Percentiles rank a stretch among this genome's conserved stretches.
These are phyloP conservation scores for Microcos paniculata DNA, from an alignment of 345 rosid genomes.

Conservation along the genomic window DNA sequence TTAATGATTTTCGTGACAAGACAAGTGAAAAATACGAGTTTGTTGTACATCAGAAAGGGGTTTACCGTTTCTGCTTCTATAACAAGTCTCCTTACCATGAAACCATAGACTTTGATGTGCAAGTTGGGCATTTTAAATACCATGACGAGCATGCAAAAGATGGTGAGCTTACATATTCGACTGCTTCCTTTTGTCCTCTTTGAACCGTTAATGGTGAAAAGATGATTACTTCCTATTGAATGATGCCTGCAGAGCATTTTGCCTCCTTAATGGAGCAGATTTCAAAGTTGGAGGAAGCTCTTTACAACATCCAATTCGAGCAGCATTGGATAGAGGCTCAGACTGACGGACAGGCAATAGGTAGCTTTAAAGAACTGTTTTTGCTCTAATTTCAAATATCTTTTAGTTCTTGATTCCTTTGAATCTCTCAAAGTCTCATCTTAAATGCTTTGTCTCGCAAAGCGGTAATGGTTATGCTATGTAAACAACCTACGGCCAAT, in stretches of 20 bases:
- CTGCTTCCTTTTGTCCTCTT: neutral
- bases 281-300: slow-evolving; percentile 62
- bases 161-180: slow-evolving; percentile 29
- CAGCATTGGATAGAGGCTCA: slow-evolving; percentile 87
- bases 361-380: slow-evolving; percentile 26
- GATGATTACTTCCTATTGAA: neutral
- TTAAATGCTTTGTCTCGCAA: neutral
- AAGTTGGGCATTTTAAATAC: slow-evolving; percentile 57
- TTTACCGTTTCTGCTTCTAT: slow-evolving; percentile 64
- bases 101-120: slow-evolving; percentile 68
- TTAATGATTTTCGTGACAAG: slow-evolving; percentile 63
- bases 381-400: neutral
- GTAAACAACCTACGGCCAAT: neutral
- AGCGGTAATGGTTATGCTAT: neutral
- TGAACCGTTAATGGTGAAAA: neutral
- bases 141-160: slow-evolving; percentile 72
- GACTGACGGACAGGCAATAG: slow-evolving; percentile 65
- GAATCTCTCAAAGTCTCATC: neutral
- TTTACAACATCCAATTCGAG: slow-evolving; percentile 70
- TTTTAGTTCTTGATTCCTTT: neutral
- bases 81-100: slow-evolving; percentile 76
- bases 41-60: slow-evolving; percentile 55
- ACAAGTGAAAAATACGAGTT: slow-evolving; percentile 59
- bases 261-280: slow-evolving; percentile 62
- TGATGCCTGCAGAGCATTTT: slow-evolving; percentile 53